phyloP scores from a whole-genome alignment of 2,329 filamentous ascomycete species.

The Incumbomyces lentus region DNA sequence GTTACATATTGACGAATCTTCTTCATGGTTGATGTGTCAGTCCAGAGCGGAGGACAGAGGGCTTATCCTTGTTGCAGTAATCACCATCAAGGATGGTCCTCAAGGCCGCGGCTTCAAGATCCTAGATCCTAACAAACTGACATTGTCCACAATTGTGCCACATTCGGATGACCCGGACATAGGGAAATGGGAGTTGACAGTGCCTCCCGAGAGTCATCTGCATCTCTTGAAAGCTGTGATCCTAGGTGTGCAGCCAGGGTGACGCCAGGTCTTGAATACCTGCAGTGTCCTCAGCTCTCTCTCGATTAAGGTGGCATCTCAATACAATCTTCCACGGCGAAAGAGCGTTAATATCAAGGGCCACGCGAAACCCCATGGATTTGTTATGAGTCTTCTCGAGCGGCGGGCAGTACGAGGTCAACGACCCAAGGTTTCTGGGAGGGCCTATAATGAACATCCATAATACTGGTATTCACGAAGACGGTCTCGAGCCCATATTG shows the following conservation, averaged over 20 bases:
- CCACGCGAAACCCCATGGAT: neutral
- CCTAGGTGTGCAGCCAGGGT: neutral
- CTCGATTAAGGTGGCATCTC: too few relatives aligned
- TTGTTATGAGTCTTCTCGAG: neutral
- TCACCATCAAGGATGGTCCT: conserved; percentile 6
- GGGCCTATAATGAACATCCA: conserved; percentile 40
- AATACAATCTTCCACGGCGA: too few relatives aligned
- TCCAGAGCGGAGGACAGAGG: neutral
- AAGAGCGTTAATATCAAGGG: too few relatives aligned
- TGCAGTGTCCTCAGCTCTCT: too few relatives aligned
- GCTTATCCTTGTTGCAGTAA: neutral
- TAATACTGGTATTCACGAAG: conserved; percentile 50
- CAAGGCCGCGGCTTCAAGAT: conserved; percentile 1
- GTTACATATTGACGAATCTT: conserved; percentile 3
- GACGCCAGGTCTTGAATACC: too few relatives aligned
- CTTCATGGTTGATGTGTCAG: conserved; percentile 1
- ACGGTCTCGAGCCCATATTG: conserved; percentile 42
- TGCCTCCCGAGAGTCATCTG: neutral
- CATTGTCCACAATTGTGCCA: neutral
- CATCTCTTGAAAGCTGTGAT: neutral
- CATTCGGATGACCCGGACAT: neutral
- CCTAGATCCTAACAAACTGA: neutral
- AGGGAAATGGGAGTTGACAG: neutral
- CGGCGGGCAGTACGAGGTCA: conserved; percentile 39
- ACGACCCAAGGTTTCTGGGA: conserved; percentile 47